phyloP scores from a whole-genome alignment of 2,329 filamentous ascomycete species.

The Fusarium subglutinans region DNA sequence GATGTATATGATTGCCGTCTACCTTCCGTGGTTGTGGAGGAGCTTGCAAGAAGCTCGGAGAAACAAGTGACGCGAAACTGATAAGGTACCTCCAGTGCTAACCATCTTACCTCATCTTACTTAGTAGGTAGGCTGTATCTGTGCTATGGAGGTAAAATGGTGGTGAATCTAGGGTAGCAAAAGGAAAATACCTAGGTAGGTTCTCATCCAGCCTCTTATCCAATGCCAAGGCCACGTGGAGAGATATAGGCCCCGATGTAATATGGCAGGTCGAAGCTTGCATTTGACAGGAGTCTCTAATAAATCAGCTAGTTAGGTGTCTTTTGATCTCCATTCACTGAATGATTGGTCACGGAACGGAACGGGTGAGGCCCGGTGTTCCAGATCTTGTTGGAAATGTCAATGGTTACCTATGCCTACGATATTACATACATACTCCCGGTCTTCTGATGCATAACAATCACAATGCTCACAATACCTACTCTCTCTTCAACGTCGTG shows the following conservation, averaged over 20 bases:
- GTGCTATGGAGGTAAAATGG: background rate
- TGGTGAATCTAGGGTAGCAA: background rate
- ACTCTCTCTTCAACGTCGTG: background rate
- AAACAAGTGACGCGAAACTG: background rate
- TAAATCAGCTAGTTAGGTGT: background rate
- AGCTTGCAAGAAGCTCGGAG: background rate
- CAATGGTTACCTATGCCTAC: conserved; percentile 6
- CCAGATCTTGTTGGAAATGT: too few relatives aligned
- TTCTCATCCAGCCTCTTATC: conserved; percentile 11
- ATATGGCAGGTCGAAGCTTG: conserved; percentile 6
- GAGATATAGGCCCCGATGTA: background rate
- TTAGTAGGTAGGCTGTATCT: background rate
- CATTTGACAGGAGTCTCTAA: conserved; percentile 1
- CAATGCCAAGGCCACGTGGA: conserved; percentile 42
- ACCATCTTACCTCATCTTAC: background rate
- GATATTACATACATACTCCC: background rate
- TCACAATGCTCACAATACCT: background rate
- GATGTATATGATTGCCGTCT: background rate
- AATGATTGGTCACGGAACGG: conserved; percentile 15
- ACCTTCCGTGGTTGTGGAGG: background rate
- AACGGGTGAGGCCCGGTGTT: conserved; percentile 11
- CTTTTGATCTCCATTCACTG: background rate
- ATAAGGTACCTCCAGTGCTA: background rate
- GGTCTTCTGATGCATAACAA: background rate
- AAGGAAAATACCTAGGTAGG: background rate